These are phyloP conservation scores for Stylonectria norvegica DNA, from an alignment of 2,329 filamentous ascomycete species.

Conservation along the genomic window DNA sequence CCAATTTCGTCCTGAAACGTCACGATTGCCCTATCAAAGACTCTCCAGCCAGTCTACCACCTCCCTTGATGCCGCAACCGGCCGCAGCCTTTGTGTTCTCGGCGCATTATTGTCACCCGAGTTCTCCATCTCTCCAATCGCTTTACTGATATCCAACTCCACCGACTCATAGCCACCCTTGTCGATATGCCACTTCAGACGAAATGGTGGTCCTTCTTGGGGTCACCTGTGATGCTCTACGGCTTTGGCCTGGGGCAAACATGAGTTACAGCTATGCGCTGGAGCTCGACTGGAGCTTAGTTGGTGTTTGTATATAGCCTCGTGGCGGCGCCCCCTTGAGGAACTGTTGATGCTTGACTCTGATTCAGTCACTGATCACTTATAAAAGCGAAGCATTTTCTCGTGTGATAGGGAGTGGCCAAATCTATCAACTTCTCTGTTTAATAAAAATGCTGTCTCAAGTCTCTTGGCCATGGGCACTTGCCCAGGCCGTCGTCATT, in stretches of 20 bases:
- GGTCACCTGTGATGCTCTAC: not conserved
- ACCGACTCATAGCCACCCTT: constrained; percentile 19
- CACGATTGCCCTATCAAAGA: constrained; percentile 22
- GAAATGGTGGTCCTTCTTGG: not conserved
- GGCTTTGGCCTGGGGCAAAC: not conserved
- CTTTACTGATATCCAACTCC: constrained; percentile 15
- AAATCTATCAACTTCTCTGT: not conserved
- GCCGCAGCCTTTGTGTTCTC: constrained; percentile 16
- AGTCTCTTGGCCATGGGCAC: constrained; percentile 22
- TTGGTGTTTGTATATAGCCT: constrained; percentile 13
- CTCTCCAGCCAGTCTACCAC: constrained; percentile 14
- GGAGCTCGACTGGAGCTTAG: not conserved
- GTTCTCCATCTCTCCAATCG: constrained; percentile 20
- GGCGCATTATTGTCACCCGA: constrained; percentile 24
- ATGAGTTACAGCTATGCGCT: not conserved
- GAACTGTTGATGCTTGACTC: constrained; percentile 2
- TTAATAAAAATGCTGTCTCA: constrained; percentile 20
- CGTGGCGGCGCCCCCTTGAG: constrained; percentile 5
- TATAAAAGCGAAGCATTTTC: too few species aligned
- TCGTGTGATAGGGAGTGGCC: not conserved
- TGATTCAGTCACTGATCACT: constrained; percentile 14
- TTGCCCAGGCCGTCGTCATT: constrained; percentile 18
- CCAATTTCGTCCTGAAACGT: constrained; percentile 29
- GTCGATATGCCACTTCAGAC: not conserved
- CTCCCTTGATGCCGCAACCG: constrained; percentile 10